A percentile compares a stretch with the other conserved stretches of the same genome.
These are phyloP conservation scores for Daldinia grandis DNA, from an alignment of 495 filamentous ascomycete genomes.

Conservation along the genomic window DNA sequence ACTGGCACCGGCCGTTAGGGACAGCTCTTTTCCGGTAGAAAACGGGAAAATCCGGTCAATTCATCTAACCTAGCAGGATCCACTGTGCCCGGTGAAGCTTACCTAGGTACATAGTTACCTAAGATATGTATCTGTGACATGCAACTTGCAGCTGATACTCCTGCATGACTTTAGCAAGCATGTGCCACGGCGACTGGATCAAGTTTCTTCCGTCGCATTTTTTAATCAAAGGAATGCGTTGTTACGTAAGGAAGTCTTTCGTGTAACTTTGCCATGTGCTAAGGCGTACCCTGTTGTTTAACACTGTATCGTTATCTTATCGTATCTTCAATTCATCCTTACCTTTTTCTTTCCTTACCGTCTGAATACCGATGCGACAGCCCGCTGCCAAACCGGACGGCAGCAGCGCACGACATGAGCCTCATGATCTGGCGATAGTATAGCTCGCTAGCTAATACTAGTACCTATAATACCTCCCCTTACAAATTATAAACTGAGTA, in stretches of 20 bases:
- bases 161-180: conserved; percentile 35
- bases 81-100: conserved; percentile 31
- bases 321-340: conserved; percentile 11
- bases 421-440: conserved; percentile 28
- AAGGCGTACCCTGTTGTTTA: not conserved
- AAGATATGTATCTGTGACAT: too few species aligned
- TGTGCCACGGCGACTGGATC: conserved; percentile 25
- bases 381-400: not conserved
- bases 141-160: conserved; percentile 24
- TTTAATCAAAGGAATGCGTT: not conserved
- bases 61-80: not conserved
- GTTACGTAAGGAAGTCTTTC: not conserved
- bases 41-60: conserved; percentile 40
- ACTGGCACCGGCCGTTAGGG: conserved; percentile 30
- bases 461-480: not conserved
- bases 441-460: not conserved
- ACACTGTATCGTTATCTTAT: conserved; percentile 34
- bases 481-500: not conserved
- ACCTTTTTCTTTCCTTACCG: conserved; percentile 5
- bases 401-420: not conserved
- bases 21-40: conserved; percentile 37
- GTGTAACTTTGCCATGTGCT: conserved; percentile 6
- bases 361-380: not conserved
- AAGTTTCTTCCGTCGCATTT: conserved; percentile 21
- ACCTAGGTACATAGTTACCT: too few species aligned